Evolutionary conservation across 345 rosid species (phyloP).

Genomic region (Physaria fendleri): DNA sequence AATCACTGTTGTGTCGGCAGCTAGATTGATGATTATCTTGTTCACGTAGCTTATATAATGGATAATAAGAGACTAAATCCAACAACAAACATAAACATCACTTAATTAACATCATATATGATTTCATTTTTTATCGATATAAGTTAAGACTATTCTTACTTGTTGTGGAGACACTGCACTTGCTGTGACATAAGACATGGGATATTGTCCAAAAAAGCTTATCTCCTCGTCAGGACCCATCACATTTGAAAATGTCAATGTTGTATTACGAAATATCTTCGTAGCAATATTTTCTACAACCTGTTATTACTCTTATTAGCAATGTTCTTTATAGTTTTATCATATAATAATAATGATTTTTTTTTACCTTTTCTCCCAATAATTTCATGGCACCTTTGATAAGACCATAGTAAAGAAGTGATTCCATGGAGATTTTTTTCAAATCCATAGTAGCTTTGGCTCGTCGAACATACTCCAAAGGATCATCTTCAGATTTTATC

Average conservation of each 20-base stretch:
- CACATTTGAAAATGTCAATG: slow-evolving; percentile 48
- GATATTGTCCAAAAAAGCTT: slow-evolving; percentile 46
- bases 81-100: too few relatives aligned
- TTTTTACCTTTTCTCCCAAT: slow-evolving; percentile 38
- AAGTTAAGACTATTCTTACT: too few relatives aligned
- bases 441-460: slow-evolving; percentile 44
- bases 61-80: slow-evolving; percentile 49
- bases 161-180: slow-evolving; percentile 48
- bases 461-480: slow-evolving; percentile 38
- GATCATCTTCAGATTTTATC: slow-evolving; percentile 34
- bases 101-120: too few relatives aligned
- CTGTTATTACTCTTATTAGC: slow-evolving; percentile 21
- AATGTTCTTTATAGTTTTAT: neutral
- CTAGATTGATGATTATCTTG: slow-evolving; percentile 51
- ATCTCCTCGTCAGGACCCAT: slow-evolving; percentile 53
- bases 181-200: slow-evolving; percentile 49
- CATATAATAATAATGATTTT: neutral
- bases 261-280: slow-evolving; percentile 35
- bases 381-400: slow-evolving; percentile 18
- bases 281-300: slow-evolving; percentile 23
- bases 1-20: slow-evolving; percentile 59
- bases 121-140: too few relatives aligned
- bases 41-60: slow-evolving; percentile 67
- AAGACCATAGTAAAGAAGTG: slow-evolving; percentile 18
- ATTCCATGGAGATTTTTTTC: slow-evolving; percentile 48